phyloP scores from a whole-genome alignment of 73 alveolate genomes.

The Paraurostyla sp. region DNA sequence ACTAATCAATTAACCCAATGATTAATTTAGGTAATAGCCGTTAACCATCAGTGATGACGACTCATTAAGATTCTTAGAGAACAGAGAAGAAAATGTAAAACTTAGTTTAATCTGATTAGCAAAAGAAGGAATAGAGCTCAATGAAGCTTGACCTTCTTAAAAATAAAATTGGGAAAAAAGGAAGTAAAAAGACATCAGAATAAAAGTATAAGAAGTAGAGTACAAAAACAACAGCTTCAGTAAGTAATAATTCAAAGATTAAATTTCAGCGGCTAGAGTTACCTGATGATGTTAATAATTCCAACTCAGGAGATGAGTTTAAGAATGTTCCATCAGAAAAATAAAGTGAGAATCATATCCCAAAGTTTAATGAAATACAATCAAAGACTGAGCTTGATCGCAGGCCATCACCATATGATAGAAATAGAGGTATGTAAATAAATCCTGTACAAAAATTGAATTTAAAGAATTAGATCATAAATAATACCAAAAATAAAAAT shows the following conservation, averaged over 20 bases:
- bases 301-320: neutral
- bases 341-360: neutral
- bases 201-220: neutral
- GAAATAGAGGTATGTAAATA: no score
- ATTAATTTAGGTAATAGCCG: neutral
- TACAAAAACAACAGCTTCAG: neutral
- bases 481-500: no score
- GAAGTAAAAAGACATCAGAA: neutral
- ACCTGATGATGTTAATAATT: neutral
- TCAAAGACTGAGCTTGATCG: constrained; percentile 7
- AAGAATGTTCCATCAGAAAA: neutral
- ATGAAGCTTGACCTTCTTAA: constrained; percentile 9
- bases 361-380: constrained; percentile 35
- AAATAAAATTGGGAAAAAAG: neutral
- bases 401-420: constrained; percentile 13
- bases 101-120: no score
- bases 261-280: constrained; percentile 1
- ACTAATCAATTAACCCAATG: neutral
- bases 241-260: neutral
- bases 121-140: neutral
- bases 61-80: constrained; percentile 3
- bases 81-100: neutral
- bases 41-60: neutral
- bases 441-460: no score
- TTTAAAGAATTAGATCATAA: no score